Percentiles rank a stretch among this genome's conserved stretches.
phyloP scores from a whole-genome alignment of 768 basidiomycete species.

The Nidularia sp. region DNA sequence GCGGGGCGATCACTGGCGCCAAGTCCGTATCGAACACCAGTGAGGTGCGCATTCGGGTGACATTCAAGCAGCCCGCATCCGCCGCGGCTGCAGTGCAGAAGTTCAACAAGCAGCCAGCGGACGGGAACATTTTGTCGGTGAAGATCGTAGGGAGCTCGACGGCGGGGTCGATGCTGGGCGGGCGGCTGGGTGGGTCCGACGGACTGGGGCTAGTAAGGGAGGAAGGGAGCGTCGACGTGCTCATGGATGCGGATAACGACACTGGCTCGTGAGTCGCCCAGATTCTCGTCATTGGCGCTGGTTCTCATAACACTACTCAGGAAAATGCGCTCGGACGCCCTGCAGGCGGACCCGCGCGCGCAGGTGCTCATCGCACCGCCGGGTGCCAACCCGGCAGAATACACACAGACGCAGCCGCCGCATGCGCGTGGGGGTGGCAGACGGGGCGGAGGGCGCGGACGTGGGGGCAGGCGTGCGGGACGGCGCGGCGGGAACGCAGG shows the following conservation, averaged over 20 bases:
- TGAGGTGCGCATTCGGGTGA: slow-evolving; percentile 60
- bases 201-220: slow-evolving; percentile 50
- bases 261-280: slow-evolving; percentile 55
- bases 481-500: slow-evolving; percentile 29
- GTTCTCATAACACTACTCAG: slow-evolving; percentile 43
- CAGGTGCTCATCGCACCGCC: slow-evolving; percentile 67
- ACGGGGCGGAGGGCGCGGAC: slow-evolving; percentile 23
- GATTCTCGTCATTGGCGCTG: too few relatives aligned
- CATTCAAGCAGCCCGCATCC: slow-evolving; percentile 60
- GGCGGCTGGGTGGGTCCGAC: slow-evolving; percentile 52
- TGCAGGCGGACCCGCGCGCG: slow-evolving; percentile 62
- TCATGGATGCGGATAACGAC: slow-evolving; percentile 47
- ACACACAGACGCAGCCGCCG: slow-evolving; percentile 28
- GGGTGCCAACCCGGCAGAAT: slow-evolving; percentile 53
- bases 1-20: slow-evolving; percentile 57
- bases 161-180: slow-evolving; percentile 48
- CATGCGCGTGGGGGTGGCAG: slow-evolving; percentile 31
- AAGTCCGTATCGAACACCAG: slow-evolving; percentile 33
- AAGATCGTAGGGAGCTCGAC: slow-evolving; percentile 51
- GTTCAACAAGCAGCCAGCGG: slow-evolving; percentile 79
- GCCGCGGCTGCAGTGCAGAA: slow-evolving; percentile 68
- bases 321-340: slow-evolving; percentile 82
- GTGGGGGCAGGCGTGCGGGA: slow-evolving; percentile 32
- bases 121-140: slow-evolving; percentile 72
- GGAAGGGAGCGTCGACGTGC: slow-evolving; percentile 52